Evolutionary conservation across 106 monocot genomes (phyloP), one percentile per base, ranked within the genome.

Genomic region (Allium fistulosum): DNA sequence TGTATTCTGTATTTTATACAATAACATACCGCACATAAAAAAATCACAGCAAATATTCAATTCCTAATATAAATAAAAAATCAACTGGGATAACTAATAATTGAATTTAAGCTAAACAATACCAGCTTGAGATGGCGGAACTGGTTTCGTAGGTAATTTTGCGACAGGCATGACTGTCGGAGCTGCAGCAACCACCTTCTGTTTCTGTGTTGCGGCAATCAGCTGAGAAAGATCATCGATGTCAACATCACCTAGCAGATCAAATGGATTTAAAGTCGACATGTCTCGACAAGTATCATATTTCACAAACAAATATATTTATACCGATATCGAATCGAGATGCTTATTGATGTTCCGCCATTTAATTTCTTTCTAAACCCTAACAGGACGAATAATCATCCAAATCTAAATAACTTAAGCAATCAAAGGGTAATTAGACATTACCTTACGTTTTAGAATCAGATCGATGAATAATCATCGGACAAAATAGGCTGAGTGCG

Each of bases 101-200:
- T 15, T 0, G 10, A 47, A 63, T 63, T 47, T 10, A 63, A 63
- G 10, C 15, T 15, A 18, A 49, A 11, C 17, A 17, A 77, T 57
- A 89, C 93, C 89, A 53, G 93, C 86, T 66, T 93, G 89, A 51
- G 89, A 72, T 7, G 93, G 86, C 52, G 93, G 89, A 15, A 82
- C 55, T 3, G 93, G 86, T 62, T 93, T 93, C 10, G 85, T 45
- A 1, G 89, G 88, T 1, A 85, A 76, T 82, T 82, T 89, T n/a
- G 77, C 88, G 57, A 71, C 52, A 55, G 4, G 13, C 7, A 73
- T 13, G 2, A 63, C 37, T n/a, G 45, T 26, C 56, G 56, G 4
- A 16, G 63, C 22, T 8, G 74, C 52, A 6, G 77, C 45, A 65
- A 75, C 78, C 57, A 70, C 85, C 11, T 61, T 48, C 80, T 85